Evolutionary conservation across 768 basidiomycete species (phyloP), one percentile per base, ranked within the genome.

Genomic region (Rhodotorula toruloides): DNA sequence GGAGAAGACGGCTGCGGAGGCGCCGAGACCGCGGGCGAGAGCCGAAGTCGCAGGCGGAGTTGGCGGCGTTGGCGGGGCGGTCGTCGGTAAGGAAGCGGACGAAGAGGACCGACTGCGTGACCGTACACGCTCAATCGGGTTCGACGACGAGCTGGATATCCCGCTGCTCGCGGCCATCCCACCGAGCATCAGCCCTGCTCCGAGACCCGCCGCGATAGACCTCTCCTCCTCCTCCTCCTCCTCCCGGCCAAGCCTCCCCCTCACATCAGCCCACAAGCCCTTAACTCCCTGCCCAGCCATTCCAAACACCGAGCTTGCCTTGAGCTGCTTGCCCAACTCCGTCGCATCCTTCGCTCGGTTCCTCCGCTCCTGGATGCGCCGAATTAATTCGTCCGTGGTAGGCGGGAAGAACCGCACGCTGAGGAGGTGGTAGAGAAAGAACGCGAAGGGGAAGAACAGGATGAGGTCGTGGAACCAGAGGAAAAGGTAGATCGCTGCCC

Each of bases 281-380:
- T 46, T 43, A 17, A 67, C 43, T 4, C 66, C 66, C 44, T 61
- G 49, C 9, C 50, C 66, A 0, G 65, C 65, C 29, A 61, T 49
- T 0, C 59, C 66, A n/a, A 62, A 22, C 16, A 54, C 54, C 32
- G 43, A 47, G 3, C 43, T 34, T 19, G 48, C 36, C 21, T 48
- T n/a, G 37, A 68, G 49, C 49, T 68, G 67, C 37, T 49, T 52
- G 32, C 62, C 55, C 10, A 68, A 49, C 49, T 61, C 58, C 0
- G 36, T 34, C 2, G 67, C 67, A 12, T 68, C 67, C 8, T n/a
- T 13, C 5, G 54, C 42, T 12, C 62, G 53, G 4, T 3, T 31
- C 1, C 10, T 11, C 27, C 67, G 58, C 19, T 52, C 62, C 8
- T 27, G 43, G 7, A 63, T 54, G 12, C 36, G n/a, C 8, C 21